Conservation (phyloP, 306 rosid genomes). For the Lathyrus oleraceus region DNA sequence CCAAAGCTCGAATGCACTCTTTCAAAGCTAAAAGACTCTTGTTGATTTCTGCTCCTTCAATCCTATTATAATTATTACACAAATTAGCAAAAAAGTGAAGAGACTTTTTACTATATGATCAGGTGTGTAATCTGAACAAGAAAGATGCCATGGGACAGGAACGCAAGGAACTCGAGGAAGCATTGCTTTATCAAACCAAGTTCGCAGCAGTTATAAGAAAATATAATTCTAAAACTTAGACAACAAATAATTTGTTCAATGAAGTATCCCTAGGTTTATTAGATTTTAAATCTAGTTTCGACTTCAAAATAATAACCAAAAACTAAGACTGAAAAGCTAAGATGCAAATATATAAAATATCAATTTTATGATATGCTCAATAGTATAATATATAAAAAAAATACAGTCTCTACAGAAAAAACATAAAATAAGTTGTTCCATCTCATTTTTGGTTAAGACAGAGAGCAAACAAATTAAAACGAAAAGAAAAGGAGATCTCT, state of each 20-base stretch:
- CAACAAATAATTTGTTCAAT: background rate
- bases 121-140: slow-evolving; percentile 8
- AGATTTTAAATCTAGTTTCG: background rate
- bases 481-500: background rate
- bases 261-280: background rate
- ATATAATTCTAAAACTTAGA: background rate
- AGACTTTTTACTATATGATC: background rate
- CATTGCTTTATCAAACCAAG: background rate
- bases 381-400: background rate
- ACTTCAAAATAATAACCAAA: background rate
- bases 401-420: slow-evolving; percentile 3
- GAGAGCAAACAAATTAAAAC: background rate
- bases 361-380: slow-evolving; percentile 1
- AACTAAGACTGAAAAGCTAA: background rate
- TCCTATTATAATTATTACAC: slow-evolving; percentile 50
- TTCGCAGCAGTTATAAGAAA: background rate
- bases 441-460: background rate
- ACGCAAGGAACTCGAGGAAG: background rate
- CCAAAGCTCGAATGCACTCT: slow-evolving; percentile 98
- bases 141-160: background rate
- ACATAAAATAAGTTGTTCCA: background rate
- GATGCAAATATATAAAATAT: background rate
- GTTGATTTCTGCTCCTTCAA: slow-evolving; percentile 97
- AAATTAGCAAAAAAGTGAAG: slow-evolving; percentile 17
- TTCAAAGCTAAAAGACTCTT: slow-evolving; percentile 96